Percentiles rank a stretch among this genome's conserved stretches.
Evolutionary conservation across 495 filamentous ascomycete genomes (phyloP).

Genomic region (Penicillium robsamsonii): DNA sequence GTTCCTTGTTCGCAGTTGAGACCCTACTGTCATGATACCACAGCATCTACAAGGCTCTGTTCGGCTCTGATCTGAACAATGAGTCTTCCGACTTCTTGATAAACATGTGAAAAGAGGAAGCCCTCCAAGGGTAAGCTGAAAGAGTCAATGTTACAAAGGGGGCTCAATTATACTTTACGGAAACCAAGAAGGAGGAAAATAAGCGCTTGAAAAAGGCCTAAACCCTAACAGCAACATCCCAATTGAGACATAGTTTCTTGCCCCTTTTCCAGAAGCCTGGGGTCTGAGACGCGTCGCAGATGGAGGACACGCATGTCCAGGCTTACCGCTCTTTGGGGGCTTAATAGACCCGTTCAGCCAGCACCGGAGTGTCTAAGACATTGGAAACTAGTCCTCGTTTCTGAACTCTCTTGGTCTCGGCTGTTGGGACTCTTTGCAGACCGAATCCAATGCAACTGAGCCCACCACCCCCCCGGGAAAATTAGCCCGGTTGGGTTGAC

Average conservation of each 20-base stretch:
- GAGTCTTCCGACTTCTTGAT: not conserved
- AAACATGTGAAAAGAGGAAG: not conserved
- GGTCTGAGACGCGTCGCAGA: slow-evolving; percentile 7
- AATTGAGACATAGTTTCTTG: slow-evolving; percentile 19
- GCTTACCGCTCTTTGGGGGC: slow-evolving; percentile 27
- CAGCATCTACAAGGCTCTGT: not conserved
- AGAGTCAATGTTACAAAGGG: not conserved
- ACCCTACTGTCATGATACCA: not conserved
- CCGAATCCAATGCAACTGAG: slow-evolving; percentile 7
- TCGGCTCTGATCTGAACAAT: not conserved
- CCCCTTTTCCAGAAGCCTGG: slow-evolving; percentile 23
- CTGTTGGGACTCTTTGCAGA: slow-evolving; percentile 13
- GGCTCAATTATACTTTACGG: not conserved
- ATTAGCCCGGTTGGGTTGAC: slow-evolving; percentile 6
- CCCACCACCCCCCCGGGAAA: not conserved
- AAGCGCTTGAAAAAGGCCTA: slow-evolving; percentile 5
- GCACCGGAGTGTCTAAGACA: slow-evolving; percentile 25
- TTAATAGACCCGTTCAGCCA: slow-evolving; percentile 4
- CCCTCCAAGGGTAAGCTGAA: not conserved
- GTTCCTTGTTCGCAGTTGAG: not conserved
- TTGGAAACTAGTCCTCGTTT: slow-evolving; percentile 18
- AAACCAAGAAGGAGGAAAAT: not conserved
- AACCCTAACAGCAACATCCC: slow-evolving; percentile 19
- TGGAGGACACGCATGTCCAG: slow-evolving; percentile 14
- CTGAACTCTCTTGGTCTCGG: slow-evolving; percentile 14